A percentile compares a stretch with the other conserved stretches of the same genome.
phyloP scores from a whole-genome alignment of 1,139 yeast species.

The Geotrichum candidum region DNA sequence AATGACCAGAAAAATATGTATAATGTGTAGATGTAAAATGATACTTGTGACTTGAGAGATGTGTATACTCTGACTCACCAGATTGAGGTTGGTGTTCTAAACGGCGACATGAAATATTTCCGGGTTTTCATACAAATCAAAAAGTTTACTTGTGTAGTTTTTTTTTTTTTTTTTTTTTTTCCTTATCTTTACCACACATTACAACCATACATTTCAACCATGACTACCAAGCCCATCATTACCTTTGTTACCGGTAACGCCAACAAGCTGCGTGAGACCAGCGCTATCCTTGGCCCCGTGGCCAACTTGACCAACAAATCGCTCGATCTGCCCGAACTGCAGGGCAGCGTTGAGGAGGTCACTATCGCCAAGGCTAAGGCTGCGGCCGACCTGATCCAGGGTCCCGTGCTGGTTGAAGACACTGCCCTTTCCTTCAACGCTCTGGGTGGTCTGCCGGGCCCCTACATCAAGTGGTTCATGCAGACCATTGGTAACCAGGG shows the following conservation, averaged over 20 bases:
- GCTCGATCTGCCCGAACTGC: constrained; percentile 82
- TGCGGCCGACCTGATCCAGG: constrained; percentile 59
- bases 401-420: constrained; percentile 92
- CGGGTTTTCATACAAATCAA: background rate
- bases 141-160: background rate
- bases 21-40: background rate
- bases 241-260: constrained; percentile 63
- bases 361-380: constrained; percentile 71
- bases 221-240: constrained; percentile 2
- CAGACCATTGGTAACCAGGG: constrained; percentile 65
- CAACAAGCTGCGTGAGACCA: constrained; percentile 79
- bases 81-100: no score
- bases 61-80: background rate
- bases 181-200: background rate
- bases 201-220: background rate
- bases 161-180: background rate
- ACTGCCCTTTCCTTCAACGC: constrained; percentile 85
- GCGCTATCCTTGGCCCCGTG: constrained; percentile 63
- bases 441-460: constrained; percentile 84
- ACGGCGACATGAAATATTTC: no score
- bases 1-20: background rate
- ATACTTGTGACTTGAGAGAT: background rate
- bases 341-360: constrained; percentile 80
- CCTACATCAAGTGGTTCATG: constrained; percentile 85
- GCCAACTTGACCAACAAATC: constrained; percentile 43